phyloP scores from a whole-genome alignment of 257 asterid genomes.

The Knoxia roxburghii region DNA sequence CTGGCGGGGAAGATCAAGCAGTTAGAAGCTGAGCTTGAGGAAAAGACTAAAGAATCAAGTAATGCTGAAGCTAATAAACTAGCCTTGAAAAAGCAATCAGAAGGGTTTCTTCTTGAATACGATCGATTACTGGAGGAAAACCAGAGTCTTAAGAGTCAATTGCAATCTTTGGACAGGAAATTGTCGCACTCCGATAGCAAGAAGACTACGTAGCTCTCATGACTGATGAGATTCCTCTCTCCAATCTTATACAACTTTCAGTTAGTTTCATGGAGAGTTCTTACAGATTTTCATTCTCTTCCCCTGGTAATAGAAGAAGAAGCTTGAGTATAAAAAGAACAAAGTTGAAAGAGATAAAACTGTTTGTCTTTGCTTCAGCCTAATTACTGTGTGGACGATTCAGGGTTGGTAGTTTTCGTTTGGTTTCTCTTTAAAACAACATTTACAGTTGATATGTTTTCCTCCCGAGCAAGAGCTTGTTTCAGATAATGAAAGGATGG shows the following conservation, averaged over 20 bases:
- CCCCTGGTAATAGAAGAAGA: neutral
- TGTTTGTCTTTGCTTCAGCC: slow-evolving; percentile 1
- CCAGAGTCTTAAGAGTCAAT: slow-evolving; percentile 64
- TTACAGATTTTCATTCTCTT: neutral
- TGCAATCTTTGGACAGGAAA: slow-evolving; percentile 62
- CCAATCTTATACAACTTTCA: neutral
- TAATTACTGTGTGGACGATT: slow-evolving; percentile 1
- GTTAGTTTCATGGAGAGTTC: neutral
- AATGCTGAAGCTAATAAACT: slow-evolving; percentile 63
- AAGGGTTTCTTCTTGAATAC: slow-evolving; percentile 80
- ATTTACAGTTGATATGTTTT: neutral
- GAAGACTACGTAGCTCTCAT: slow-evolving; percentile 46
- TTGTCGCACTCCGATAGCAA: slow-evolving; percentile 65
- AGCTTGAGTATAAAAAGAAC: neutral
- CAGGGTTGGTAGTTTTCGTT: neutral
- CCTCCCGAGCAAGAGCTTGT: neutral
- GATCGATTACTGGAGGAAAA: slow-evolving; percentile 86
- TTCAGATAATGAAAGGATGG: neutral
- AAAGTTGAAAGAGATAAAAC: slow-evolving; percentile 1
- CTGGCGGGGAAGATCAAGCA: slow-evolving; percentile 30
- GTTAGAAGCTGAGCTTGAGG: slow-evolving; percentile 55
- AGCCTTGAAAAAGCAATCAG: slow-evolving; percentile 82
- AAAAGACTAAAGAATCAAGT: slow-evolving; percentile 48
- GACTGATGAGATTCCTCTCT: neutral
- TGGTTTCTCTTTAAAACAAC: neutral